These are phyloP conservation scores for Lachnellula cervina DNA, from an alignment of 2,329 filamentous ascomycete species.

Conservation along the genomic window DNA sequence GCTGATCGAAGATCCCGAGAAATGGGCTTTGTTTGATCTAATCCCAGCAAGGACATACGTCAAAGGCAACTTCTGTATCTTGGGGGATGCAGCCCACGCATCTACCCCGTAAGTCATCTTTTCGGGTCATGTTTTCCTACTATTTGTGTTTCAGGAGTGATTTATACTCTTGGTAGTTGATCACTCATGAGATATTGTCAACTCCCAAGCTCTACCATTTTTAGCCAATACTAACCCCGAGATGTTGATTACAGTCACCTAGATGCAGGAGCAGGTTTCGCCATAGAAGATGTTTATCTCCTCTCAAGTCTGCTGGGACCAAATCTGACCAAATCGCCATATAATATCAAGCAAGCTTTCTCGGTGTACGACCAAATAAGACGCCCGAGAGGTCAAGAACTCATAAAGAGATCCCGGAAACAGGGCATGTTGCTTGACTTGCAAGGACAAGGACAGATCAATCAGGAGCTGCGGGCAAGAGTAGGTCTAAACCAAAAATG, in stretches of 20 bases:
- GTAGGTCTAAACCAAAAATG: slow-evolving; percentile 10
- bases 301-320: slow-evolving; percentile 51
- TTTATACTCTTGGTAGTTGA: no score
- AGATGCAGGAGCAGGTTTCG: slow-evolving; percentile 49
- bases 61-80: slow-evolving; percentile 41
- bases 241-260: slow-evolving; percentile 34
- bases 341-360: slow-evolving; percentile 33
- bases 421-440: slow-evolving; percentile 27
- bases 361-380: slow-evolving; percentile 35
- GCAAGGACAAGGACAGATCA: not conserved
- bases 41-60: slow-evolving; percentile 42
- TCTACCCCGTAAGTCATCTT: slow-evolving; percentile 35
- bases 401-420: slow-evolving; percentile 37
- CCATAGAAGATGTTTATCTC: slow-evolving; percentile 49
- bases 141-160: no score
- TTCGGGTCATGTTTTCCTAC: no score
- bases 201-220: no score
- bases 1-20: slow-evolving; percentile 45
- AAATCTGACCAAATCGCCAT: slow-evolving; percentile 10
- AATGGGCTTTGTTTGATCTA: slow-evolving; percentile 54
- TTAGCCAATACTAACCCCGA: no score
- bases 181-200: no score
- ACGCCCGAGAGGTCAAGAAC: slow-evolving; percentile 35
- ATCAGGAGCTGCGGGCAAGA: slow-evolving; percentile 4
- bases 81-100: slow-evolving; percentile 55